Base-by-base conservation (phyloP, 441 rosid species). In the Gossypium schwendimanii region DNA sequence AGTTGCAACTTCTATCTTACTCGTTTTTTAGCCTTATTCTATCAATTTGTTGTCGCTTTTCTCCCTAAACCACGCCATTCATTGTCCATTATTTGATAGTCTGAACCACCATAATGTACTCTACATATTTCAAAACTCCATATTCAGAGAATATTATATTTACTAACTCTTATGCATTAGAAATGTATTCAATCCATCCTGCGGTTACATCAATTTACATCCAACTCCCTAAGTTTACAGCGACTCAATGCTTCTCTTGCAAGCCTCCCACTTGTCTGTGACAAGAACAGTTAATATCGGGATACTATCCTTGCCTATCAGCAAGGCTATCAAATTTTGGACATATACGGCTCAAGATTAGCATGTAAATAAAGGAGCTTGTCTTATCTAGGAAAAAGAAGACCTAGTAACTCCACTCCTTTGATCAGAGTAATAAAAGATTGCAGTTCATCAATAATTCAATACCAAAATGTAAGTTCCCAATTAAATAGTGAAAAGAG, bases 391-490 rank as follows among this genome's bases (percentile, higher is more conserved):
- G 62, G 45, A 4, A 52, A 15, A 69, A 53, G 39, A 49, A 24
- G 39, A 44, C 65, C 54, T 36, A 57, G 44, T 41, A 60, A 68
- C 44, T 44, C 69, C 47, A 68, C 33, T 59, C 50, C 73, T 68
- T 45, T 3, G 14, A 69, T 65, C 60, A 59, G 20, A 26, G 72
- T 59, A 70, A 74, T 21, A 59, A 58, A 36, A 28, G 14, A 36
- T 9, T 58, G 23, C 31, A 26, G 5, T 14, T 28, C 62, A 47
- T 44, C 36, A 28, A 33, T 63, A 18, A 47, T 64, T 33, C 20
- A 17, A 28, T 75, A 39, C 39, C 36, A n/a, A 70, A 71, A 58
- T 14, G 39, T 10, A 62, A 12, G 36, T 58, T 63, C 44, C 52
- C 59, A n/a, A 61, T 44, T 44, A 4, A 41, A 64, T 55, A 71